Conservation (phyloP, 805 yeast species). For the Suhomyces kilbournensis region DNA sequence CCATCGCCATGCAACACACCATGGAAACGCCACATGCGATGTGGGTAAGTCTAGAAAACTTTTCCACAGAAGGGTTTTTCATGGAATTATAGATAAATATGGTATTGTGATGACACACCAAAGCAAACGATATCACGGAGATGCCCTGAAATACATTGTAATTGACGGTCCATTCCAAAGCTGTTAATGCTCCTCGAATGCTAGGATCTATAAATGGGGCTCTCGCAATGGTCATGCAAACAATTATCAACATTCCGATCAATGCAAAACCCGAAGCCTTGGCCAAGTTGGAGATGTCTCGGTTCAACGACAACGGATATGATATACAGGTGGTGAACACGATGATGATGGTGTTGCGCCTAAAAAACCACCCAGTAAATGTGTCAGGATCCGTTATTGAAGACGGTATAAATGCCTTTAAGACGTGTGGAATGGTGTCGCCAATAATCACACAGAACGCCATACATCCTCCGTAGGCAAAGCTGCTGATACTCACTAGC, state of each 20-base stretch:
- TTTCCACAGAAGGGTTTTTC: slow-evolving; percentile 66
- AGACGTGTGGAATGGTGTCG: slow-evolving; percentile 89
- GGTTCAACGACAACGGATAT: slow-evolving; percentile 75
- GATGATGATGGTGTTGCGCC: slow-evolving; percentile 68
- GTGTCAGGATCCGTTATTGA: slow-evolving; percentile 29
- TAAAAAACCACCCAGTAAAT: slow-evolving; percentile 50
- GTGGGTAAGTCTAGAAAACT: slow-evolving; percentile 78
- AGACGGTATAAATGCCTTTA: slow-evolving; percentile 59
- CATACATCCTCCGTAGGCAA: slow-evolving; percentile 92
- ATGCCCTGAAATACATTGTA: slow-evolving; percentile 79
- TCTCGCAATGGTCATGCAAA: slow-evolving; percentile 64
- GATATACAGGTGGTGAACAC: slow-evolving; percentile 70
- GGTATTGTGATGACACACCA: slow-evolving; percentile 94
- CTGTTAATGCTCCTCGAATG: slow-evolving; percentile 47
- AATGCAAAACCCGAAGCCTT: slow-evolving; percentile 85
- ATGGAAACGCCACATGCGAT: slow-evolving; percentile 79
- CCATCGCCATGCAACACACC: slow-evolving; percentile 74
- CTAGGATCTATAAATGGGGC: slow-evolving; percentile 61
- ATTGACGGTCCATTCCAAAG: slow-evolving; percentile 51
- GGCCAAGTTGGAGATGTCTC: slow-evolving; percentile 81
- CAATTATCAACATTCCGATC: slow-evolving; percentile 78
- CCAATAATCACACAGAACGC: slow-evolving; percentile 95
- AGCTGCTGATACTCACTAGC: slow-evolving; percentile 74
- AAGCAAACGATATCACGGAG: slow-evolving; percentile 91
- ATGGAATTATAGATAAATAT: slow-evolving; percentile 85